Evolutionary conservation across 352 stramenopile genomes (phyloP).

Genomic region (Phytophthora hybrid): DNA sequence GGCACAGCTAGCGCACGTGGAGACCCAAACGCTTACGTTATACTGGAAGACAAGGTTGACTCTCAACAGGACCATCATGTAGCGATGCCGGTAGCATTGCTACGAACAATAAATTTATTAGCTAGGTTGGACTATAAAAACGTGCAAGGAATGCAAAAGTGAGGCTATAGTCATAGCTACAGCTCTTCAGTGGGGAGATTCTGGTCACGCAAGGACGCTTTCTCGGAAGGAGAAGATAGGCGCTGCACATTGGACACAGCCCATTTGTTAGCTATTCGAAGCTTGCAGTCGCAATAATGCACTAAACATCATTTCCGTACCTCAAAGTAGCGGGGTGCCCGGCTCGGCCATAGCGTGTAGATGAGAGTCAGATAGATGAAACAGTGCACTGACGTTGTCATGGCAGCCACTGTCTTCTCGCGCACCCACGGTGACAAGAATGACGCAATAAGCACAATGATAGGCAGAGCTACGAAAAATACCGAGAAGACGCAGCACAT

Average conservation of each 20-base stretch:
- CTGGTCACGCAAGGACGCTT: slow-evolving; percentile 68
- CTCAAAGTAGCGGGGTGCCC: slow-evolving; percentile 81
- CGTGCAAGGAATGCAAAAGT: slow-evolving; percentile 1
- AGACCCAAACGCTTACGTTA: slow-evolving; percentile 57
- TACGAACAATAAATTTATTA: neutral
- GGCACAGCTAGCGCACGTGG: slow-evolving; percentile 45
- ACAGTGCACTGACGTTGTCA: slow-evolving; percentile 62
- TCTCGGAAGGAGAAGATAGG: slow-evolving; percentile 72
- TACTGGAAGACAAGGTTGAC: slow-evolving; percentile 62
- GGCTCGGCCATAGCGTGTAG: slow-evolving; percentile 75
- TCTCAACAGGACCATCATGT: slow-evolving; percentile 58
- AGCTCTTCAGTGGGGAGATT: slow-evolving; percentile 72
- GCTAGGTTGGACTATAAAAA: neutral
- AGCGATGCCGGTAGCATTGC: neutral
- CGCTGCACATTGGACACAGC: slow-evolving; percentile 40
- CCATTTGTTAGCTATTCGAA: neutral
- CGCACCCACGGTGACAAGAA: slow-evolving; percentile 83
- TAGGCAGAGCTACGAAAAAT: slow-evolving; percentile 75
- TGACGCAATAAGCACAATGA: slow-evolving; percentile 75
- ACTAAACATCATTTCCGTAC: slow-evolving; percentile 34
- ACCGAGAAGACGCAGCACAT: slow-evolving; percentile 73
- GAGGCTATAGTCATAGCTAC: slow-evolving; percentile 18
- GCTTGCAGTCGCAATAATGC: neutral
- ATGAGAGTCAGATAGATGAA: slow-evolving; percentile 70
- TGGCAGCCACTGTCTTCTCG: slow-evolving; percentile 73